Percentiles rank a stretch among this genome's conserved stretches.
Conservation (phyloP, 1,284 basidiomycete species). For the Trichosporon faecale region DNA sequence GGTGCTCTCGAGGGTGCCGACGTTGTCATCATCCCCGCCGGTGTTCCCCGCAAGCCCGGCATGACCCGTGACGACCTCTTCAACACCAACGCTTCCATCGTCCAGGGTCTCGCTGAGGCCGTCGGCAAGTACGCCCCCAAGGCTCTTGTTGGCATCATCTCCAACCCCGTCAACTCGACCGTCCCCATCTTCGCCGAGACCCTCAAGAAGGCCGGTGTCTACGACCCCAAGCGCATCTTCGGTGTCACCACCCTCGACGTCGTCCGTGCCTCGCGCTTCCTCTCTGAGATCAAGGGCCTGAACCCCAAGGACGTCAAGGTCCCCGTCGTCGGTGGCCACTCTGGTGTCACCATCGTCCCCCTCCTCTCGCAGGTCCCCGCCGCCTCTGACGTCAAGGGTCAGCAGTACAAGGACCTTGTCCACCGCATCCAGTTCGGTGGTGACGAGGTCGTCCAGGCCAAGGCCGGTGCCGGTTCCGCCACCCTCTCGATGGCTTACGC, state of each 20-base stretch:
- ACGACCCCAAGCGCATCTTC: slow-evolving; percentile 87
- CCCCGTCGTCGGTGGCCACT: slow-evolving; percentile 91
- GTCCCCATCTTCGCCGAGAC: slow-evolving; percentile 96
- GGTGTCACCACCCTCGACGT: slow-evolving; percentile 98
- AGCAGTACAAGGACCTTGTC: slow-evolving; percentile 63
- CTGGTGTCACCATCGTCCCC: slow-evolving; percentile 93
- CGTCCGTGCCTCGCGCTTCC: slow-evolving; percentile 92
- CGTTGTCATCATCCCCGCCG: slow-evolving; percentile 92
- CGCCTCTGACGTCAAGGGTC: slow-evolving; percentile 56
- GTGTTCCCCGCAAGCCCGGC: slow-evolving; percentile 93
- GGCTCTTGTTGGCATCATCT: slow-evolving; percentile 91
- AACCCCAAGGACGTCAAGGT: slow-evolving; percentile 64
- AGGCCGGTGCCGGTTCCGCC: slow-evolving; percentile 80
- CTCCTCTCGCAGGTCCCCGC: slow-evolving; percentile 86
- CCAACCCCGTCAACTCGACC: slow-evolving; percentile 95
- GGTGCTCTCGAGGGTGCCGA: slow-evolving; percentile 81
- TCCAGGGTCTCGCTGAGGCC: slow-evolving; percentile 84
- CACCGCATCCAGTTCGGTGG: slow-evolving; percentile 95
- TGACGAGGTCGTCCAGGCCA: slow-evolving; percentile 86
- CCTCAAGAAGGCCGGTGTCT: slow-evolving; percentile 86
- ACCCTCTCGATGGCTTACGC: slow-evolving; percentile 88
- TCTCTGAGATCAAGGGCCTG: slow-evolving; percentile 72
- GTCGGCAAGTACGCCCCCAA: slow-evolving; percentile 83
- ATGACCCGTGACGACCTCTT: slow-evolving; percentile 57
- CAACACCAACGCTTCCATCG: slow-evolving; percentile 89